These are phyloP conservation scores for Vitis rupestris DNA, from an alignment of 164 flowering plant genomes.

Conservation along the genomic window DNA sequence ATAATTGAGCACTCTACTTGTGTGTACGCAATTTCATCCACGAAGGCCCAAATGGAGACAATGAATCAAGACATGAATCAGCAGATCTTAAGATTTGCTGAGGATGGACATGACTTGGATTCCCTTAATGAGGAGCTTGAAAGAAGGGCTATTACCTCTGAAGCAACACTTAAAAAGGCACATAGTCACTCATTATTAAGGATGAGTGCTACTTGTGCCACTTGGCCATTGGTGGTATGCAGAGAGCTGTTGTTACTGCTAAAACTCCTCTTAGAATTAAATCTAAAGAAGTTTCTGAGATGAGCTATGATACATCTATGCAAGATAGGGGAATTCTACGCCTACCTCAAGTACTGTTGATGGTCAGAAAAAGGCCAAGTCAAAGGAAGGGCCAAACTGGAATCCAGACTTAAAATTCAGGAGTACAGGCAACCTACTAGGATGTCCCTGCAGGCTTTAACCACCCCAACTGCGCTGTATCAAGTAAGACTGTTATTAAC, in stretches of 20 bases:
- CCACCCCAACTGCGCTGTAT: too few species aligned
- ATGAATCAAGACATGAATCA: constrained; percentile 62
- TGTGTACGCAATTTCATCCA: constrained; percentile 59
- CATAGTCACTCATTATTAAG: neutral
- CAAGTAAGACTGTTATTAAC: too few species aligned
- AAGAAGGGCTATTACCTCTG: constrained; percentile 68
- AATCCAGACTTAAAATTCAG: constrained; percentile 9
- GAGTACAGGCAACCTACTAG: constrained; percentile 7
- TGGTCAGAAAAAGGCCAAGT: constrained; percentile 3
- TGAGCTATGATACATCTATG: neutral
- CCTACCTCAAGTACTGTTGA: constrained; percentile 4
- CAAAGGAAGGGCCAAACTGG: constrained; percentile 28
- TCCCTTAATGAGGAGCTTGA: constrained; percentile 76
- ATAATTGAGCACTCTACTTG: constrained; percentile 80
- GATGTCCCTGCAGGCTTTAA: constrained; percentile 11
- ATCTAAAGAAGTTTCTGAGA: constrained; percentile 5
- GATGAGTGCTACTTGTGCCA: too few species aligned
- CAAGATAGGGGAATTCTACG: constrained; percentile 12
- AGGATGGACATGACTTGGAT: constrained; percentile 56
- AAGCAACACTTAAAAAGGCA: constrained; percentile 77
- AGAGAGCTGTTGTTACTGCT: too few species aligned
- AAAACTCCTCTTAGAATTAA: too few species aligned
- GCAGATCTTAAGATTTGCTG: constrained; percentile 46
- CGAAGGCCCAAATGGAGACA: constrained; percentile 67
- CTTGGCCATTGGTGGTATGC: too few species aligned